Conservation (phyloP, 495 filamentous ascomycete genomes). For the Amorphotheca resinae region DNA sequence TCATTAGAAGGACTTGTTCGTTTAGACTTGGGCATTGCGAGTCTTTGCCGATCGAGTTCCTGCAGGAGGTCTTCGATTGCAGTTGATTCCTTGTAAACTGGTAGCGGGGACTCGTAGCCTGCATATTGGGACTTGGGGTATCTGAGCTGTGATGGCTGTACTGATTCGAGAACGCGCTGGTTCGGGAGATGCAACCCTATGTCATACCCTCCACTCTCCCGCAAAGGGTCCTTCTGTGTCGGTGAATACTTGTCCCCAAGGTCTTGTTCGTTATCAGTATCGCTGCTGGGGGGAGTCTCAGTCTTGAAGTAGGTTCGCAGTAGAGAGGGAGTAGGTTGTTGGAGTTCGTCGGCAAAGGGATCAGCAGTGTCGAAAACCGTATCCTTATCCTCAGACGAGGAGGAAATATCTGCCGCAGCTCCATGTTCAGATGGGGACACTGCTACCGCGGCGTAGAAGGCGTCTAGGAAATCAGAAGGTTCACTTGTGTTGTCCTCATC, state of each 20-base stretch:
- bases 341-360: too few species aligned
- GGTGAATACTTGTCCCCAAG: background rate
- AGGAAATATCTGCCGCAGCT: background rate
- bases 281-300: background rate
- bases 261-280: background rate
- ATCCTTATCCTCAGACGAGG: background rate
- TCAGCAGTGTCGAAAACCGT: background rate
- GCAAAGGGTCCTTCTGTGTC: too few species aligned
- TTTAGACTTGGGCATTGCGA: too few species aligned
- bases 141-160: background rate
- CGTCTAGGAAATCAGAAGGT: too few species aligned
- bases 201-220: too few species aligned
- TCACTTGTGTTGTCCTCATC: too few species aligned
- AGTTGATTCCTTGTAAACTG: background rate
- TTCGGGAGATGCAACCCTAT: background rate
- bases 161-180: background rate
- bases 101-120: slow-evolving; percentile 14
- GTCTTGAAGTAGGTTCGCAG: background rate
- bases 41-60: background rate
- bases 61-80: background rate
- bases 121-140: slow-evolving; percentile 27
- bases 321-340: background rate
- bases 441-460: background rate
- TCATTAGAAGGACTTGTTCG: background rate
- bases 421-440: background rate